phyloP scores from a whole-genome alignment of 371 early-diverging fungal genomes.

The Mortierella sp. region DNA sequence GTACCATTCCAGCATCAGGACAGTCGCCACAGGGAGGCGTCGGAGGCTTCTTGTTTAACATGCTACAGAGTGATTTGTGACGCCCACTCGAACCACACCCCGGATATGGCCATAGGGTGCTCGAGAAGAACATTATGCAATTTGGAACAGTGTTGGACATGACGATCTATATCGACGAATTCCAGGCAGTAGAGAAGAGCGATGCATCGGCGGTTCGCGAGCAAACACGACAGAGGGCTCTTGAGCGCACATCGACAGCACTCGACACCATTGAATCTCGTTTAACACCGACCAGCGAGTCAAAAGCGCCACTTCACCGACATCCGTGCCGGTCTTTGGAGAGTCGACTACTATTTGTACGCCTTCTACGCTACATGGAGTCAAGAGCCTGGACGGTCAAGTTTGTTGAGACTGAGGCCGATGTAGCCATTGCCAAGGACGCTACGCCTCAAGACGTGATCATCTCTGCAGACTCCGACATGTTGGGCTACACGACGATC shows the following conservation, averaged over 20 bases:
- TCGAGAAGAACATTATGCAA: not conserved
- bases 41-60: no score
- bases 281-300: not conserved
- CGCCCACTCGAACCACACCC: not conserved
- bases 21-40: not conserved
- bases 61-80: no score
- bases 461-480: no score
- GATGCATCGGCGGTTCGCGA: not conserved
- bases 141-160: no score
- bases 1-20: not conserved
- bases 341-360: no score
- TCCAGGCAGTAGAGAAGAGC: not conserved
- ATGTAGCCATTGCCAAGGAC: no score
- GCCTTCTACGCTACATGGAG: no score
- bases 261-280: not conserved
- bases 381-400: no score
- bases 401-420: no score
- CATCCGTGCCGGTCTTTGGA: not conserved
- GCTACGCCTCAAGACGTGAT: no score
- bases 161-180: not conserved
- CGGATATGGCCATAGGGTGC: not conserved
- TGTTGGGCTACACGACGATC: no score
- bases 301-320: not conserved
- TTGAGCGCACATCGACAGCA: not conserved
- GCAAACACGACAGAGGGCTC: not conserved